phyloP scores from a whole-genome alignment of 331 rosid genomes.

The Pyrus hybrid region DNA sequence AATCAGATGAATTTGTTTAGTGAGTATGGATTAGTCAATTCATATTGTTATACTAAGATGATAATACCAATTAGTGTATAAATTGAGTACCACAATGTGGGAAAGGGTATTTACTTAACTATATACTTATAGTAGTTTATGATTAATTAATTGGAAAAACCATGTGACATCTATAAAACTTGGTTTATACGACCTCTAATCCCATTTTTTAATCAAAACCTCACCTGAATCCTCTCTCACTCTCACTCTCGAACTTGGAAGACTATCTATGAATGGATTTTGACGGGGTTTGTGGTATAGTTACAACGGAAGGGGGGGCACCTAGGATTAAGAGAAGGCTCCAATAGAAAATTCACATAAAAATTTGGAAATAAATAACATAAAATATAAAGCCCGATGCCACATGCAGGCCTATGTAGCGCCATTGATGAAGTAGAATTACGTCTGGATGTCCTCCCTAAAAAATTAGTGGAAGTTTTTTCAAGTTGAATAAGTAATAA shows the following conservation, averaged over 20 bases:
- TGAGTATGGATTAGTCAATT: not conserved
- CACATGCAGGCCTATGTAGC: conserved; percentile 40
- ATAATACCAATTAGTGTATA: not conserved
- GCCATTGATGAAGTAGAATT: conserved; percentile 1
- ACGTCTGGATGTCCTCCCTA: not conserved
- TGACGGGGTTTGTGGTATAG: conserved; percentile 20
- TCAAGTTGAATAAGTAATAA: too few species aligned
- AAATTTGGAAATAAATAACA: conserved; percentile 2
- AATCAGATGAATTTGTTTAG: not conserved
- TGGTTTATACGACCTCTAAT: not conserved
- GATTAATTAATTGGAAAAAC: not conserved
- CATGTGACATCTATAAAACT: conserved; percentile 6
- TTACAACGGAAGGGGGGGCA: conserved; percentile 42
- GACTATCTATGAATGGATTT: conserved; percentile 27
- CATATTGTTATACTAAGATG: not conserved
- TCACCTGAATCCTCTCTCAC: not conserved
- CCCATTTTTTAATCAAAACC: not conserved
- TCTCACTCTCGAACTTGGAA: conserved; percentile 8
- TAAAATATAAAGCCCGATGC: conserved; percentile 15
- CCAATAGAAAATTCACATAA: not conserved
- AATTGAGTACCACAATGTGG: not conserved
- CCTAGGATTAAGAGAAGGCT: conserved; percentile 42
- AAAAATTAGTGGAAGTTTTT: not conserved
- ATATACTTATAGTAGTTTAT: not conserved
- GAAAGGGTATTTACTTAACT: not conserved